Evolutionary conservation across 768 basidiomycete species (phyloP).

Genomic region (Clitopilus passeckerianus): DNA sequence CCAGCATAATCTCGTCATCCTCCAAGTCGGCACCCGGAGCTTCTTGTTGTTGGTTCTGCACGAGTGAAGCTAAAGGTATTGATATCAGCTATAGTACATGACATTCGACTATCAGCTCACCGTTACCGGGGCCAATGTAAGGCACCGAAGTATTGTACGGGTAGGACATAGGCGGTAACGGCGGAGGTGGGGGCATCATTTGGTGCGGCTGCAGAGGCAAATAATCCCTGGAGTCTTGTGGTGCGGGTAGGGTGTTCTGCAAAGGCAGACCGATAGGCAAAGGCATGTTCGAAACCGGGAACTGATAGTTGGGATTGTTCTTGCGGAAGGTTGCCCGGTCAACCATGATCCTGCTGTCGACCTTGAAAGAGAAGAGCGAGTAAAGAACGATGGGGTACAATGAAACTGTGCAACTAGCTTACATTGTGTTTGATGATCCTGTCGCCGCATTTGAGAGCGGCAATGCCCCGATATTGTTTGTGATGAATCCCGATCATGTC

Average conservation of each 20-base stretch:
- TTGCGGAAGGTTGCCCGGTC: slow-evolving; percentile 53
- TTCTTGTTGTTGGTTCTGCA: neutral
- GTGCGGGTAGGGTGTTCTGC: neutral
- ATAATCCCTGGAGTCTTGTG: neutral
- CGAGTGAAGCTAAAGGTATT: neutral
- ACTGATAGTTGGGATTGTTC: slow-evolving; percentile 44
- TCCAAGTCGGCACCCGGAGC: neutral
- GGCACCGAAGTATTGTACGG: neutral
- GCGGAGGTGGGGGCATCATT: neutral
- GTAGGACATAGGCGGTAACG: neutral
- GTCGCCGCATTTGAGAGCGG: slow-evolving; percentile 28
- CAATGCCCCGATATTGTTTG: slow-evolving; percentile 51
- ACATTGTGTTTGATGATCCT: slow-evolving; percentile 48
- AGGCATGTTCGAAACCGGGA: slow-evolving; percentile 24
- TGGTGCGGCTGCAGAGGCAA: neutral
- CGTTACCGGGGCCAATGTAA: neutral
- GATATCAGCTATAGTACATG: neutral
- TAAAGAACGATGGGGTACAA: neutral
- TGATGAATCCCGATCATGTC: slow-evolving; percentile 50
- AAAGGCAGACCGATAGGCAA: slow-evolving; percentile 17
- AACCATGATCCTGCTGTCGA: slow-evolving; percentile 56
- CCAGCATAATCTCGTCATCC: neutral
- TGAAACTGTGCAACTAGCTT: no score
- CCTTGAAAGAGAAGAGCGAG: slow-evolving; percentile 21
- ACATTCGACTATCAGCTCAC: neutral